A percentile compares a stretch with the other conserved stretches of the same genome.
phyloP scores from a whole-genome alignment of 148 eudicot species.

The Chenopodium quinoa region DNA sequence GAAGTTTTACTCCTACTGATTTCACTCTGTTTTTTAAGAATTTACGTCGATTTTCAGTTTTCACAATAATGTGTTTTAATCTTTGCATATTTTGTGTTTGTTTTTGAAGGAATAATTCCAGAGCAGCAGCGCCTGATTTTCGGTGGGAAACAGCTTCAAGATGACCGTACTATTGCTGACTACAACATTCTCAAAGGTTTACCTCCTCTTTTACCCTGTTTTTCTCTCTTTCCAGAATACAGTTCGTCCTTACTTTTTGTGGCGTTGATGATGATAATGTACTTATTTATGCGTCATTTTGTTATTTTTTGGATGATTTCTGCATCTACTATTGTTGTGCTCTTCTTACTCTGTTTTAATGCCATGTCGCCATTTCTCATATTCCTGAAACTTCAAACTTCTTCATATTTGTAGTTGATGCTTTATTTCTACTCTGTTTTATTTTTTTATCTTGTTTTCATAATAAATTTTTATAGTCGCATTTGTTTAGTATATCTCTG shows the following conservation, averaged over 20 bases:
- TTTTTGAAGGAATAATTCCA: slow-evolving; percentile 1
- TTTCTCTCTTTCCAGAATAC: neutral
- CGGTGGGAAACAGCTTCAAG: slow-evolving; percentile 3
- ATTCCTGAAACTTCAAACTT: neutral
- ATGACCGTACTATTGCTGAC: neutral
- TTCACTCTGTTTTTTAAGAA: neutral
- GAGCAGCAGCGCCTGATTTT: slow-evolving; percentile 5
- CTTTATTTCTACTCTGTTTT: neutral
- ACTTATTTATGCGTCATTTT: too few species aligned
- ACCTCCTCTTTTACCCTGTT: neutral
- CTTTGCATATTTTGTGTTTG: neutral
- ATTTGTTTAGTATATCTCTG: neutral
- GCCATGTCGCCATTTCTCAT: neutral
- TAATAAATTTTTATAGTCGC: too few species aligned
- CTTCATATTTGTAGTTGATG: neutral
- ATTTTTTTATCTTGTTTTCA: neutral
- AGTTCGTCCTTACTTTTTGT: neutral
- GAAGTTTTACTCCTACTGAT: neutral
- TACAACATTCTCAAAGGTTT: slow-evolving; percentile 8
- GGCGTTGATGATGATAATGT: neutral
- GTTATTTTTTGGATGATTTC: neutral
- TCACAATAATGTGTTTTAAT: neutral
- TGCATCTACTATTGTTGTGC: neutral
- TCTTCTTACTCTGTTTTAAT: neutral
- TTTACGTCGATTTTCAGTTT: neutral